Evolutionary conservation across 768 basidiomycete species (phyloP).

Genomic region (Plicaturopsis crispa): DNA sequence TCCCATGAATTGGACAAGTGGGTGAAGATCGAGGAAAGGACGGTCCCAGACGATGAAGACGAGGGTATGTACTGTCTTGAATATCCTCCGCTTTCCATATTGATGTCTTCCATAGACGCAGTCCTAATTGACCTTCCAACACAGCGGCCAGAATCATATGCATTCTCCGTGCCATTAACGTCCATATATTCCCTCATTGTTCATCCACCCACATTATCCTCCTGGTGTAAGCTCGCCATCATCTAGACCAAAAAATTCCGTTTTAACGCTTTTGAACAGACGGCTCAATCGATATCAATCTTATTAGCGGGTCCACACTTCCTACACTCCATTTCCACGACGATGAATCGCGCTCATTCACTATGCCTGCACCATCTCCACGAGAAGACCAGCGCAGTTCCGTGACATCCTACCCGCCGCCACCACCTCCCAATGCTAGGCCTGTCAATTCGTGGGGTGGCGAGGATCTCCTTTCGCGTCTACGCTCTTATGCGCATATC

Average conservation of each 20-base stretch:
- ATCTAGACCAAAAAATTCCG: conserved; percentile 11
- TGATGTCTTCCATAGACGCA: conserved; percentile 42
- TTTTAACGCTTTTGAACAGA: conserved; percentile 34
- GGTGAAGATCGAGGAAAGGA: conserved; percentile 70
- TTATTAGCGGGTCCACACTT: conserved; percentile 77
- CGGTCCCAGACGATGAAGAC: conserved; percentile 54
- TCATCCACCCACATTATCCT: conserved; percentile 75
- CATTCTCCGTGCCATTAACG: conserved; percentile 89
- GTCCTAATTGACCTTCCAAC: conserved; percentile 82
- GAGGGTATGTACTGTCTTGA: conserved; percentile 42
- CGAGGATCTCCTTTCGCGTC: conserved; percentile 72
- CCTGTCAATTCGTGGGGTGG: conserved; percentile 71
- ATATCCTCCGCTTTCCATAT: conserved; percentile 4
- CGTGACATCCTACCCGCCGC: conserved; percentile 54
- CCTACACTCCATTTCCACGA: conserved; percentile 95
- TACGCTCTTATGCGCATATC: conserved; percentile 72
- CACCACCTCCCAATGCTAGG: conserved; percentile 36
- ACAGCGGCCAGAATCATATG: conserved; percentile 83
- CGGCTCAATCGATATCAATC: conserved; percentile 84
- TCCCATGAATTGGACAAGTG: conserved; percentile 87
- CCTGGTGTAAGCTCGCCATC: conserved; percentile 57
- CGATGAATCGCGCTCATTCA: conserved; percentile 84
- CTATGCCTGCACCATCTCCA: conserved; percentile 36
- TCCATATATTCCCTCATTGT: conserved; percentile 87
- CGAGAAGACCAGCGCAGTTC: conserved; percentile 23